A percentile compares a stretch with the other conserved stretches of the same genome.
These are phyloP conservation scores for Dictyostelium firmibasis DNA, from an alignment of 78 protist species.

Conservation along the genomic window DNA sequence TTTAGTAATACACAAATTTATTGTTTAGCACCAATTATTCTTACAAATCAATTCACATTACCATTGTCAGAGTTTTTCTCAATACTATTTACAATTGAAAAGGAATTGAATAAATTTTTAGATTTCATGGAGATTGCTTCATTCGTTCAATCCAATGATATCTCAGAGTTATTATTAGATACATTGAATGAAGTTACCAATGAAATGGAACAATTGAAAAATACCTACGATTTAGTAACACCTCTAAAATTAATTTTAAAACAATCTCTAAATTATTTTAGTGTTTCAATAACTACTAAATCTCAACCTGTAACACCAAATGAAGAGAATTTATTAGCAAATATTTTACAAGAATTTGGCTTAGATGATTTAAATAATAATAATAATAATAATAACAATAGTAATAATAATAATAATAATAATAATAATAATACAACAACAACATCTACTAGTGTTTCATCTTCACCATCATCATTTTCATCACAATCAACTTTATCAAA, in stretches of 20 bases:
- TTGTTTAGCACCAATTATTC: slow-evolving; percentile 39
- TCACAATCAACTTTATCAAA: not conserved
- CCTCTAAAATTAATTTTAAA: not conserved
- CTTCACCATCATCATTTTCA: not conserved
- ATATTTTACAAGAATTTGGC: not conserved
- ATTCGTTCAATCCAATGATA: slow-evolving; percentile 62
- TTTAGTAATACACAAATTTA: slow-evolving; percentile 40
- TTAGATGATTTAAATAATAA: not conserved
- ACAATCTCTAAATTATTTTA: slow-evolving; percentile 44
- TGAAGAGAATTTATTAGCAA: slow-evolving; percentile 8
- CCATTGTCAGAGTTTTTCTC: slow-evolving; percentile 49
- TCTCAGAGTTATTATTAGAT: slow-evolving; percentile 26
- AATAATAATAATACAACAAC: not conserved
- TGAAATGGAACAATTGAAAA: not conserved
- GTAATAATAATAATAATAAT: not conserved
- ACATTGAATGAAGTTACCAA: not conserved
- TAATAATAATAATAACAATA: not conserved
- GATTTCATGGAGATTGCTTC: slow-evolving; percentile 77
- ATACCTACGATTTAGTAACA: not conserved
- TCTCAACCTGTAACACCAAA: slow-evolving; percentile 4
- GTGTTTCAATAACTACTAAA: slow-evolving; percentile 2
- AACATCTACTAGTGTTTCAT: not conserved
- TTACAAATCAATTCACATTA: slow-evolving; percentile 23
- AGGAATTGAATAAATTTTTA: slow-evolving; percentile 60
- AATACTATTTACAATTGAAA: slow-evolving; percentile 32